Conservation (phyloP, 257 asterid species). For the Fraxinus anomala region DNA sequence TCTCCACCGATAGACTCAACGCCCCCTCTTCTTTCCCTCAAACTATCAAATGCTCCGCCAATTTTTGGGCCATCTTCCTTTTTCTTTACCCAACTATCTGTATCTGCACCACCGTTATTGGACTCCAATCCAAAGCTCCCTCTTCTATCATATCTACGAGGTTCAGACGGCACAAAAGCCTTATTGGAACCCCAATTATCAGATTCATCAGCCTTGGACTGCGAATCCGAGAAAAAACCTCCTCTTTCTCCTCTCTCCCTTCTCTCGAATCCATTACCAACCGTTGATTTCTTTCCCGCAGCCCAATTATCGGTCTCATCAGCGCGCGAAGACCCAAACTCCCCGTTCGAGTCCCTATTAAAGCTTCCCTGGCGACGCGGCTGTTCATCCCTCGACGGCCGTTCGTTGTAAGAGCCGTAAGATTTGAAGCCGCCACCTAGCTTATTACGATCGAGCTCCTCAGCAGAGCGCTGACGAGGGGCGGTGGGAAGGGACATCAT, state of each 20-base stretch:
- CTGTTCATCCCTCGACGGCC: slow-evolving; percentile 61
- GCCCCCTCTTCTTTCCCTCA: slow-evolving; percentile 71
- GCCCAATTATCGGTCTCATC: slow-evolving; percentile 93
- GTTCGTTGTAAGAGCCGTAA: slow-evolving; percentile 47
- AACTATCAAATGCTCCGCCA: slow-evolving; percentile 78
- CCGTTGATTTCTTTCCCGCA: slow-evolving; percentile 52
- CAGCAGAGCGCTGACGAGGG: slow-evolving; percentile 79
- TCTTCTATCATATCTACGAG: slow-evolving; percentile 60
- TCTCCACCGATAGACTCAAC: slow-evolving; percentile 47
- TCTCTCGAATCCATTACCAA: slow-evolving; percentile 65
- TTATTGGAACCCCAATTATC: slow-evolving; percentile 85
- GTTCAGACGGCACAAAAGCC: slow-evolving; percentile 67
- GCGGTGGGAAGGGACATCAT: slow-evolving; percentile 67
- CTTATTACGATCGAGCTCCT: slow-evolving; percentile 67
- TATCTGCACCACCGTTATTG: slow-evolving; percentile 60
- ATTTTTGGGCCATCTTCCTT: slow-evolving; percentile 60
- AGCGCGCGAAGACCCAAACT: slow-evolving; percentile 68
- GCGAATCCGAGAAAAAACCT: slow-evolving; percentile 81
- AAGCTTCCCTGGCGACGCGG: slow-evolving; percentile 69
- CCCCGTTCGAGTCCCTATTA: slow-evolving; percentile 60
- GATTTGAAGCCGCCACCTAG: slow-evolving; percentile 83
- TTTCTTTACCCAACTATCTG: slow-evolving; percentile 68
- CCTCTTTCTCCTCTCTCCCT: slow-evolving; percentile 76
- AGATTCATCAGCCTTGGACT: slow-evolving; percentile 78
- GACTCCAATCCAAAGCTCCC: slow-evolving; percentile 69